phyloP scores from a whole-genome alignment of 2,329 filamentous ascomycete species.

The Arthrocladium fulminans region DNA sequence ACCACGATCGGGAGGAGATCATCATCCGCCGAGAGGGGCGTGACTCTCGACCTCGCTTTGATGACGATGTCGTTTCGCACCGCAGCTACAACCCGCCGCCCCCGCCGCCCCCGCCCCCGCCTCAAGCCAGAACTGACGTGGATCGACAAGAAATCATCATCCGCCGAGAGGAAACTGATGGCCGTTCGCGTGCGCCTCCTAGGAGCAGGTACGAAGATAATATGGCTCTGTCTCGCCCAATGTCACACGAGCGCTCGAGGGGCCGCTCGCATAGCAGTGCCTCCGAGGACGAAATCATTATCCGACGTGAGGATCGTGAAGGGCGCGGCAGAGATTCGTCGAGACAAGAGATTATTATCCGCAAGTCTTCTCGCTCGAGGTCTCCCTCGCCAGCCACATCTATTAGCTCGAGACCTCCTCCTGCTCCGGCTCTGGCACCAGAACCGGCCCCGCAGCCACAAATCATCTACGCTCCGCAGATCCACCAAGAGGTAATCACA shows the following conservation, averaged over 20 bases:
- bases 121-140: slow-evolving; percentile 11
- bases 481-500: slow-evolving; percentile 82
- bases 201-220: slow-evolving; percentile 16
- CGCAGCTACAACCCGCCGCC: slow-evolving; percentile 16
- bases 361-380: slow-evolving; percentile 27
- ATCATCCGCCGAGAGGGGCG: slow-evolving; percentile 31
- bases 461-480: slow-evolving; percentile 65
- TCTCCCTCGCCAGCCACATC: slow-evolving; percentile 15
- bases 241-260: slow-evolving; percentile 22
- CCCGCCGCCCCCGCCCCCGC: slow-evolving; percentile 16
- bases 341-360: slow-evolving; percentile 31
- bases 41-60: slow-evolving; percentile 24
- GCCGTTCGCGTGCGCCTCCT: slow-evolving; percentile 13
- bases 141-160: slow-evolving; percentile 31
- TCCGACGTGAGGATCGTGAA: slow-evolving; percentile 33
- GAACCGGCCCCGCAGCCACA: slow-evolving; percentile 49
- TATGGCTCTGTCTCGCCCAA: slow-evolving; percentile 19
- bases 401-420: slow-evolving; percentile 7
- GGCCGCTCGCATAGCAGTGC: slow-evolving; percentile 21
- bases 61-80: slow-evolving; percentile 24
- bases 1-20: slow-evolving; percentile 25
- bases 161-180: slow-evolving; percentile 24
- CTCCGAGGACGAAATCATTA: slow-evolving; percentile 31
- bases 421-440: slow-evolving; percentile 34
- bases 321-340: slow-evolving; percentile 19